Base-by-base conservation (phyloP, 768 basidiomycete species). In the Sporobolomyces roseus region DNA sequence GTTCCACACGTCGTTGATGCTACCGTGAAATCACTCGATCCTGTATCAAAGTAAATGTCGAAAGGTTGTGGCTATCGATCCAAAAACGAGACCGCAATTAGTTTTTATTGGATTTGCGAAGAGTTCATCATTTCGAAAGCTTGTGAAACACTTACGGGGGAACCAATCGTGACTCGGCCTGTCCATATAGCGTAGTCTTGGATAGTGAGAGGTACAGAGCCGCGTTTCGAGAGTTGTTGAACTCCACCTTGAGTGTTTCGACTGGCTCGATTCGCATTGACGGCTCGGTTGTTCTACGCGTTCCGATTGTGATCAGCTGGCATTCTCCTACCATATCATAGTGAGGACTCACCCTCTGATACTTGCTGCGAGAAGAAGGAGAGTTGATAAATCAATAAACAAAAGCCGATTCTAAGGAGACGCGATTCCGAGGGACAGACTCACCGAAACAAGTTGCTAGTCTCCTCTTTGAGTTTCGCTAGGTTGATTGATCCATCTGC, bases 1-100 rank as follows among this genome's bases (percentile, higher is more conserved):
- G 43, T 17, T 19, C 41, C 25, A 68, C 72, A 75, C 14, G 27
- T n/a, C 13, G 53, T 41, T 25, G 68, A 63, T 1, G 65, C 54
- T 32, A 74, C 46, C 35, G 77, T 79, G 13, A 79, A 68, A 71
- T 80, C 79, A 21, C 76, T 70, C 33, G 75, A 77, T 29, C 79
- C 79, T 14, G 78, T 79, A 67, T 80, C 79, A 48, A 80, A 77
- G 68, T 78, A 77, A 46, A 80, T 76, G 32, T 75, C 54, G 50
- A 79, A 72, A 23, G 60, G 63, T 68, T 79, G 79, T 3, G 75
- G 68, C 67, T 67, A 48, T 16, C 2, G 29, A 14, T 29, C 5
- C 2, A 23, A 51, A 25, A 30, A 8, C 4, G 38, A 41, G 38
- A 17, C 10, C n/a, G n/a, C n/a, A n/a, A n/a, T n/a, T n/a, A n/a